Conservation (phyloP, 768 basidiomycete species). For the Boletus subcaerulescens region DNA sequence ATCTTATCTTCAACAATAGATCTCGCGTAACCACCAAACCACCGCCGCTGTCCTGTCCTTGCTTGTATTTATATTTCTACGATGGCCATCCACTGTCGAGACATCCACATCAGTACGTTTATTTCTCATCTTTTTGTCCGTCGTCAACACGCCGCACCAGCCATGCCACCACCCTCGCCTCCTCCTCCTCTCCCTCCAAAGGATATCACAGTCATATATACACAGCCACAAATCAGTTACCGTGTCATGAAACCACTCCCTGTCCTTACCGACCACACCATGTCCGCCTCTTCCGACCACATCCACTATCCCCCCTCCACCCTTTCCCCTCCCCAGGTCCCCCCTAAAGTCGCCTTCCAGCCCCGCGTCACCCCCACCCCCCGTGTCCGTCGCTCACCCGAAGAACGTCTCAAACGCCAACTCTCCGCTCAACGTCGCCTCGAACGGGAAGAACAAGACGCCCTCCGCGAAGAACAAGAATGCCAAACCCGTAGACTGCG, state of each 20-base stretch:
- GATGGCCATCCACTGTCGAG: conserved; percentile 14
- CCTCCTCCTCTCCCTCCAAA: conserved; percentile 26
- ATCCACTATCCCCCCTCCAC: background rate
- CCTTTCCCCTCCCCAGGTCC: conserved; percentile 6
- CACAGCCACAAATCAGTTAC: too few species aligned
- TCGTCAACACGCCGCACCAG: conserved; percentile 15
- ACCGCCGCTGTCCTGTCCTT: background rate
- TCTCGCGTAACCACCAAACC: conserved; percentile 7
- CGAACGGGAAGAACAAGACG: conserved; percentile 41
- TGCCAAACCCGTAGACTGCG: conserved; percentile 33
- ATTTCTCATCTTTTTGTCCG: conserved; percentile 13
- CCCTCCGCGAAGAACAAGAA: conserved; percentile 43
- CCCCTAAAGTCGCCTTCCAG: background rate
- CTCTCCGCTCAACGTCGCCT: conserved; percentile 20
- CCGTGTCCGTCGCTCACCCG: conserved; percentile 18
- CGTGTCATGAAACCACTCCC: conserved; percentile 23
- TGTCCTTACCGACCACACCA: conserved; percentile 6
- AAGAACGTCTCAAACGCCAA: conserved; percentile 25
- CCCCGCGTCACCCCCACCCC: conserved; percentile 9
- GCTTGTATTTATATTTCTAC: conserved; percentile 2
- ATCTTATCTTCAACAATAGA: conserved; percentile 21
- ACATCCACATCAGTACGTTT: conserved; percentile 6
- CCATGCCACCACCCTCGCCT: conserved; percentile 2
- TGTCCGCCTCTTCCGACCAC: background rate
- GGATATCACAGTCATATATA: background rate